Base-by-base conservation (phyloP, 345 rosid species). In the Linum tenue region DNA sequence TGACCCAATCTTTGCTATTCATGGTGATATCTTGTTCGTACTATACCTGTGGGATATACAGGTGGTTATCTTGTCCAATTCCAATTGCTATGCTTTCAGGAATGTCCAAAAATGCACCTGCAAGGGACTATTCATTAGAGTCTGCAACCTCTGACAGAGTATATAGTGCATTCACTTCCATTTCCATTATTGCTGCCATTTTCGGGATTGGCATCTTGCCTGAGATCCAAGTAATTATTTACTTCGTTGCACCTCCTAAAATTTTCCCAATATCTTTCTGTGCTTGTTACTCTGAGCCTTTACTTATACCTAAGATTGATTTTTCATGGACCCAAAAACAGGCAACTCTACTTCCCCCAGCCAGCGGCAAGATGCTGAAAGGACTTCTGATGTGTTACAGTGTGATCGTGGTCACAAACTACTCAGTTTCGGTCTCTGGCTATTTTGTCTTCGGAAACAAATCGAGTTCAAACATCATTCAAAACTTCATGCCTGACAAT, bases 291-390 rank as follows among this genome's bases (percentile, higher is more conserved):
- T 22, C 31, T 22, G 31, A 22, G 63, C 38, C 31, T 15, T 56
- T 63, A 42, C 31, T 7, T 70, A 50, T 9, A 40, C 51, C 22
- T 53, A 17, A 48, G 17, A 15, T 42, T 22, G 7, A 8, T 5
- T 43, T 60, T 37, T 11, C 62, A 35, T 59, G 44, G 31, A 22
- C 31, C 31, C 37, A 37, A 59, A 66, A 66, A 56, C 79, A 94
- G 99, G 99, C 99, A 70, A 95, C 96, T 74, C 75, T 95, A 68
- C 95, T 94, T 66, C 97, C 99, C 63, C 99, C 99, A 43, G 95
- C 95, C 37, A 83, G 96, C 0, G 97, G 99, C 72, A 95, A 95
- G 84, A 95, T 95, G 99, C 72, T 87, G 22, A 95, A 91, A 79
- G 99, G 96, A 70, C 89, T 91, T 39, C 2, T 84, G 12, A 78